Evolutionary conservation across 305 asterid genomes (phyloP), one percentile per base, ranked within the genome.

Genomic region (Fraxinus sp.): DNA sequence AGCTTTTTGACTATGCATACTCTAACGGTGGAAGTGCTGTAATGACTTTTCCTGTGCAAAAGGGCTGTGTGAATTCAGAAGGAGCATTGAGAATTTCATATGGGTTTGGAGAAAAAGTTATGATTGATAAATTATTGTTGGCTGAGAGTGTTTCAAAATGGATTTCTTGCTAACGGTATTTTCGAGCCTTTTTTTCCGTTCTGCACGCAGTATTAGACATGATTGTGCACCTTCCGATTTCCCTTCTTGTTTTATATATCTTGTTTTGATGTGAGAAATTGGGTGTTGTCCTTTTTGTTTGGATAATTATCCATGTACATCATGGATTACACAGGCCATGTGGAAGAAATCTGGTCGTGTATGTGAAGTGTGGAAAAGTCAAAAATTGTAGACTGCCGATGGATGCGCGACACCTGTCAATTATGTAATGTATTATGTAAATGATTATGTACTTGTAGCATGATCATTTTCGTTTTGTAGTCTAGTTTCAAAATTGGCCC

Each of bases 31-130:
- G 93, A 3, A 80, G 85, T 78, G 91, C 91, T 3, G 18, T 88
- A 5, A 59, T 90, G 83, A 86, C 24, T 16, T 88, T 85, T 10
- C 94, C 95, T 1, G 92, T 93, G 78, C 87, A 84, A 78, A 84
- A 37, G 16, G 97, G 97, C 0, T 85, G 92, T 5, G 91, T 88
- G 2, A 82, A 87, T 10, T 93, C 97, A 4, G 93, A 91, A 78
- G 97, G 97, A 14, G 52, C 26, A 76, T 16, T 93, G 81, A 88
- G 84, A 75, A 89, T 93, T 77, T 87, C 94, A 0, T 93, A 88
- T 11, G 83, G 85, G 81, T 93, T 93, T 71, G 94, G 97, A 0
- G 91, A 89, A 79, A 92, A 84, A 71, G 90, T 91, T n/a, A 62
- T 59, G 79, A 88, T 93, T 18, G 95, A 93, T 81, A 86, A 89